Evolutionary conservation across 2,329 filamentous ascomycete genomes (phyloP).

Genomic region (Ceratocystis albifundus): DNA sequence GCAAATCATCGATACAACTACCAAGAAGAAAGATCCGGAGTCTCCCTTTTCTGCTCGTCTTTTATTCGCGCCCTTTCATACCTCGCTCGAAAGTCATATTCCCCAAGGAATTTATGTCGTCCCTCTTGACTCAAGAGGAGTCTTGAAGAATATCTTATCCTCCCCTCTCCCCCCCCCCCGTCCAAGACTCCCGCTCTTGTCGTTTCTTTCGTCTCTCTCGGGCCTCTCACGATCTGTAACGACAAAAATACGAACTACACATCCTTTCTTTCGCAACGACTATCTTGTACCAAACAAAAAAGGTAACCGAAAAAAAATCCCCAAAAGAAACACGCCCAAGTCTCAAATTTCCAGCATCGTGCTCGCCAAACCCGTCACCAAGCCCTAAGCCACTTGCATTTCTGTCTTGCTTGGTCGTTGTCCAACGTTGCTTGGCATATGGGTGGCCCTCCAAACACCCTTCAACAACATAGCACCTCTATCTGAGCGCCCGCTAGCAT

Average conservation of each 20-base stretch:
- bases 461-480: too few relatives aligned
- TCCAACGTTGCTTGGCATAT: slow-evolving; percentile 1
- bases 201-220: not conserved
- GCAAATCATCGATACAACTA: not conserved
- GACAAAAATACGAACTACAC: slow-evolving; percentile 4
- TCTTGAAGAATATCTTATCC: slow-evolving; percentile 15
- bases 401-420: slow-evolving; percentile 6
- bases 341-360: not conserved
- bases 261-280: not conserved
- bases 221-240: slow-evolving; percentile 2
- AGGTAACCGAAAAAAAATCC: not conserved
- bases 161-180: not conserved
- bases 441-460: not conserved
- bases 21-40: not conserved
- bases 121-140: not conserved
- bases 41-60: not conserved
- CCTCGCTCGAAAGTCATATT: not conserved
- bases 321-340: not conserved
- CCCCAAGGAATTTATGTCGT: not conserved
- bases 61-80: not conserved
- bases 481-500: too few relatives aligned
- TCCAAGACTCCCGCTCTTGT: not conserved
- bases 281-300: not conserved
- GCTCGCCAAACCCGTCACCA: not conserved
- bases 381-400: not conserved